Base-by-base conservation (phyloP, 169 alveolate genomes). In the Plasmodium ovale region DNA sequence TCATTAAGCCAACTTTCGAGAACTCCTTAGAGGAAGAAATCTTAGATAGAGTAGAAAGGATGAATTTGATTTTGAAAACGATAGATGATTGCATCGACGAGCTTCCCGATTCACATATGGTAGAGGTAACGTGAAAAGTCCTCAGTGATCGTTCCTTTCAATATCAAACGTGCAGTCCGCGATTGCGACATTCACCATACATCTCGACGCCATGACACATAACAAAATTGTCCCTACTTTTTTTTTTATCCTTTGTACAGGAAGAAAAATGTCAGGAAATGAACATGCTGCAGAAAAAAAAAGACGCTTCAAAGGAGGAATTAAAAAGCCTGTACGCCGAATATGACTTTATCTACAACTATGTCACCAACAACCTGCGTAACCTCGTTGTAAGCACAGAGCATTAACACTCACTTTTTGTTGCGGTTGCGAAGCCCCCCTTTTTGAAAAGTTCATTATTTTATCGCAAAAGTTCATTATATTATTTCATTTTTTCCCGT, bases 261-360 rank as follows among this genome's bases (percentile, higher is more conserved):
- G 88, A 74, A 35, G 68, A 74, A 51, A 62, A 59, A 67, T 74
- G 88, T 56, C 27, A 60, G 14, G 88, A 74, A 74, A 74, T 74
- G 49, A 74, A 74, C 39, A 51, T 33, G 23, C 64, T 74, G 12
- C 88, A 74, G 31, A 74, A 62, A 60, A 44, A 51, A 67, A 74
- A 74, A 35, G 88, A 74, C 27, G 88, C 35, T 0, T 23, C 88
- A n/a, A 74, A 74, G 64, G 74, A 74, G 14, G 88, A 74, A 33
- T 35, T 74, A 60, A 74, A 74, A 62, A 35, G 19, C 0, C 53
- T 74, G n/a, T 74, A 74, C 54, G 60, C 49, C 5, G 88, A 74
- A 37, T 74, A 74, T 53, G 74, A 74, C 53, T 44, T 25, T 65
- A 59, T 74, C 3, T 74, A 74, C 54, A 74, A 65, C 42, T 74